Base-by-base conservation (phyloP, 2,329 filamentous ascomycete genomes). In the Monilinia vaccinii-corymbosi region DNA sequence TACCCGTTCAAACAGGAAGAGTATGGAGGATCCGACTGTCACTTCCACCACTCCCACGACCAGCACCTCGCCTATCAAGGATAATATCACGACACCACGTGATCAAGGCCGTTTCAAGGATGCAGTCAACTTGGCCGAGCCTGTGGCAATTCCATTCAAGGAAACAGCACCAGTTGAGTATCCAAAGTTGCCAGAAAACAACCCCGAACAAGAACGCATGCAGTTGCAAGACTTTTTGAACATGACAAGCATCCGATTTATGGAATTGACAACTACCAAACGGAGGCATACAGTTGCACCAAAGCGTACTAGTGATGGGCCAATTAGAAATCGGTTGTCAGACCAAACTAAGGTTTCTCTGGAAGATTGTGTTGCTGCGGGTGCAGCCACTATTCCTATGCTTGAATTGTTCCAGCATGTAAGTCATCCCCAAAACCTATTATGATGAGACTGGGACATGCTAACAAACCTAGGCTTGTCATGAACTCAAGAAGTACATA, bases 181-280 rank as follows among this genome's bases (percentile, higher is more conserved):
- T 7, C 80, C 83, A n/a, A 78, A 78, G 23, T 73, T 77, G 14
- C 62, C 65, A 16, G 70, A 71, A 48, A 67, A 71, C 28, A 72
- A 71, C 25, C 61, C 66, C 32, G 69, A 70, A 14, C 79, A 81
- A 23, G 81, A 86, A 31, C 80, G 79, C 25, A 91, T 96, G 58
- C 88, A 92, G 49, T 79, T 99, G 3, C 91, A 96, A 67, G 89
- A 96, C 57, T 99, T 99, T 74, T 77, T 99, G 48, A 90, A 95
- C 64, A 86, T 96, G 84, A 97, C 93, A 2, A 95, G 90, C 61
- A 96, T 99, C 69, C 89, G 92, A 58, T 99, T 99, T 75, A 97
- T 99, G 89, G 94, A 99, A 71, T 79, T 99, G 53, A 96, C 88
- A n/a, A 96, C 93, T 0, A 97, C 92, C 1, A 97, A 97, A 72